phyloP scores from a whole-genome alignment of 2,329 filamentous ascomycete genomes.

The Penicillium italicum region DNA sequence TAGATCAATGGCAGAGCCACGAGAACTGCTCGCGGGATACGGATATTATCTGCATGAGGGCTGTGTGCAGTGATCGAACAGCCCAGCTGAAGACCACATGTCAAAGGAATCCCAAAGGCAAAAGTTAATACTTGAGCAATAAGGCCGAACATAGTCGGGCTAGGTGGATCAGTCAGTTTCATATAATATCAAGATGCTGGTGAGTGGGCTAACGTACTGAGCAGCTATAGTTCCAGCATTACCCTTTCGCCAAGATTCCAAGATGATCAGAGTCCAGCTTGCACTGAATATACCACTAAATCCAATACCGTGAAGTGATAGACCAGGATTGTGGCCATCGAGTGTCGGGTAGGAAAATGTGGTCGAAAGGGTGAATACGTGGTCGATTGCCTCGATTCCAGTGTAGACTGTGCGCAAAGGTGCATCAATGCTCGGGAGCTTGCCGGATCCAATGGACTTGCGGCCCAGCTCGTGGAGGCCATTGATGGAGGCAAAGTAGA shows the following conservation, averaged over 20 bases:
- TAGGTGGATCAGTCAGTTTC: conserved; percentile 22
- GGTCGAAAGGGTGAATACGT: conserved; percentile 30
- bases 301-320: conserved; percentile 37
- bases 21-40: conserved; percentile 31
- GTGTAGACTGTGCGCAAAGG: conserved; percentile 35
- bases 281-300: conserved; percentile 43
- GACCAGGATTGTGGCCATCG: conserved; percentile 36
- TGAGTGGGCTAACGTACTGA: conserved; percentile 36
- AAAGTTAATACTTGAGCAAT: conserved; percentile 44
- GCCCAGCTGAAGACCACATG: conserved; percentile 43
- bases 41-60: conserved; percentile 34
- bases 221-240: conserved; percentile 42
- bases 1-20: conserved; percentile 42
- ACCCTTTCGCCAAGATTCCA: conserved; percentile 46
- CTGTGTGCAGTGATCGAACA: conserved; percentile 41
- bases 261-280: conserved; percentile 42
- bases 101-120: conserved; percentile 45
- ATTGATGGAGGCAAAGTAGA: conserved; percentile 34
- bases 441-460: conserved; percentile 21
- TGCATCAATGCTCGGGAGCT: conserved; percentile 26
- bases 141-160: conserved; percentile 39
- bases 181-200: conserved; percentile 3
- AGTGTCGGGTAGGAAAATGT: conserved; percentile 42
- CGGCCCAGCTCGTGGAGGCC: conserved; percentile 25
- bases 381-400: conserved; percentile 33